Conservation (phyloP, 768 basidiomycete species). For the Rhizopogon vulgaris region DNA sequence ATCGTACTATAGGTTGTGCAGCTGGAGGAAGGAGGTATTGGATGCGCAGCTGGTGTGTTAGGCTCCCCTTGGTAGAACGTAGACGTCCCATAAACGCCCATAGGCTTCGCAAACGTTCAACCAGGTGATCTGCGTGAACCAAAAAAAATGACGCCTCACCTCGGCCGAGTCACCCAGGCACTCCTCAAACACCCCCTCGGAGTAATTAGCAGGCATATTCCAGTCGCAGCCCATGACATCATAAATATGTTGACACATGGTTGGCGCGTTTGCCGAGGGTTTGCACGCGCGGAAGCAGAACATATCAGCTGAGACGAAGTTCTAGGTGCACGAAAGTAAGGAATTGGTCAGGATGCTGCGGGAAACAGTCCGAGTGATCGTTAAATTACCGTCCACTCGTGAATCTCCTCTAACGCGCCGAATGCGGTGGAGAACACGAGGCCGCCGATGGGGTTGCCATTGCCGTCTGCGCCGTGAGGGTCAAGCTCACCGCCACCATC, state of each 20-base stretch:
- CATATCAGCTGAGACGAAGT: conserved; percentile 50
- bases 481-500: conserved; percentile 65
- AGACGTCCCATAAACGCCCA: conserved; percentile 64
- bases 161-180: conserved; percentile 49
- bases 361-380: conserved; percentile 8
- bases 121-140: neutral
- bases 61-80: conserved; percentile 63
- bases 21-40: conserved; percentile 50
- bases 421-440: conserved; percentile 73
- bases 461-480: conserved; percentile 58
- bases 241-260: conserved; percentile 56
- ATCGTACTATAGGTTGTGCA: conserved; percentile 53
- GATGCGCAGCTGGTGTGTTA: conserved; percentile 49
- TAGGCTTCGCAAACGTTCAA: conserved; percentile 32
- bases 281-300: conserved; percentile 76
- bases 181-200: conserved; percentile 38
- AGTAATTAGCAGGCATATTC: conserved; percentile 55
- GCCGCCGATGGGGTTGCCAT: conserved; percentile 58
- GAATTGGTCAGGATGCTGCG: conserved; percentile 1
- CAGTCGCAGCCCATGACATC: conserved; percentile 52
- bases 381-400: conserved; percentile 65
- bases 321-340: conserved; percentile 28
- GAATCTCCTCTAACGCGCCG: conserved; percentile 48
- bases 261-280: conserved; percentile 40
- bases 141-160: conserved; percentile 19